A percentile compares a stretch with the other conserved stretches of the same genome.
phyloP scores from a whole-genome alignment of 495 filamentous ascomycete species.

The Margaritispora aquatica region DNA sequence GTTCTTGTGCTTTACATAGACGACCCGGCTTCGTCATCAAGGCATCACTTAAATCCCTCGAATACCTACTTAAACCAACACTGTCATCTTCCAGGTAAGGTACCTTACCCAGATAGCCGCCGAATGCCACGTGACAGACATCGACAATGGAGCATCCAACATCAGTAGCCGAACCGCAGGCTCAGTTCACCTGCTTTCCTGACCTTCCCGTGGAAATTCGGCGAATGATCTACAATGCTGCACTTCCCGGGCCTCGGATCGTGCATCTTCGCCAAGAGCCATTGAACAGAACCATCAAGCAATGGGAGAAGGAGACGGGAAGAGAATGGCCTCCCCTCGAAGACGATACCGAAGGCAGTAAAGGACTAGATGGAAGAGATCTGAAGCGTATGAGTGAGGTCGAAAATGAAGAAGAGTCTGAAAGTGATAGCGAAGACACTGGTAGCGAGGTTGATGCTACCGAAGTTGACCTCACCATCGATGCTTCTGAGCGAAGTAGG shows the following conservation, averaged over 20 bases:
- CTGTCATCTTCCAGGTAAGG: too few species aligned
- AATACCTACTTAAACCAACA: too few species aligned
- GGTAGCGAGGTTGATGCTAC: not conserved
- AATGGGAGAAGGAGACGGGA: not conserved
- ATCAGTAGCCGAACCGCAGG: not conserved
- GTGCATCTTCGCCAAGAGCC: not conserved
- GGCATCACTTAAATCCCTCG: too few species aligned
- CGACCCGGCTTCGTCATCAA: too few species aligned
- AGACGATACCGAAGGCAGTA: not conserved
- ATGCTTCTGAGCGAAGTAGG: too few species aligned
- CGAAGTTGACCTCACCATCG: too few species aligned
- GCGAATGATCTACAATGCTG: not conserved
- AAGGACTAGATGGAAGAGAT: not conserved
- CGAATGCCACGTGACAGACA: too few species aligned
- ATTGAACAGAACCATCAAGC: not conserved
- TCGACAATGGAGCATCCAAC: too few species aligned
- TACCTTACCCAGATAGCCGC: not conserved
- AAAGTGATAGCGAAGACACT: not conserved
- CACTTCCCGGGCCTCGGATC: not conserved
- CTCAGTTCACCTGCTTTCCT: not conserved
- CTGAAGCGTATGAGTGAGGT: not conserved
- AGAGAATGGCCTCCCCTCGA: not conserved
- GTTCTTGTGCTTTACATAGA: too few species aligned
- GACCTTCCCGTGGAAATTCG: not conserved
- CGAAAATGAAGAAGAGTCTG: not conserved